phyloP scores from a whole-genome alignment of 2,329 filamentous ascomycete genomes.

The Mycocentrospora acerina region DNA sequence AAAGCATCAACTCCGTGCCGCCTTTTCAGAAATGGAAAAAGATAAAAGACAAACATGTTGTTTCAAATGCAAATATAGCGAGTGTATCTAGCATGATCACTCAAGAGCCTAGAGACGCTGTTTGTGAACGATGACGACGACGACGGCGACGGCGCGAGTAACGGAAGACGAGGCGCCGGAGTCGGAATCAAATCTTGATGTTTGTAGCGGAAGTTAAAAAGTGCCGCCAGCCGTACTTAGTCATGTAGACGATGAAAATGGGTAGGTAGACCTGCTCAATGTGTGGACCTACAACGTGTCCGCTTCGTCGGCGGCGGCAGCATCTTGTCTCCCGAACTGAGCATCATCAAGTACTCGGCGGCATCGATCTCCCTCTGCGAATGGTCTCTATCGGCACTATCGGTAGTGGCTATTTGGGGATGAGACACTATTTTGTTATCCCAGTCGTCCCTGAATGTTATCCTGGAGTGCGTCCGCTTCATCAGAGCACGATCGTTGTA shows the following conservation, averaged over 20 bases:
- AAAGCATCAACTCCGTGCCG: too few relatives aligned
- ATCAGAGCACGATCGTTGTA: conserved; percentile 12
- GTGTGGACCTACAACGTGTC: conserved; percentile 29
- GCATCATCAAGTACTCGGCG: conserved; percentile 38
- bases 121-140: neutral
- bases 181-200: too few relatives aligned
- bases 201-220: too few relatives aligned
- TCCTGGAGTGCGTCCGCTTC: conserved; percentile 34
- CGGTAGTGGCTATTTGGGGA: conserved; percentile 6
- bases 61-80: conserved; percentile 2
- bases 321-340: conserved; percentile 26
- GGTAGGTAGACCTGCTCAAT: conserved; percentile 10
- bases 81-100: conserved; percentile 18
- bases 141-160: too few relatives aligned
- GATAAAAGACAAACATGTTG: neutral
- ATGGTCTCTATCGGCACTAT: conserved; percentile 6
- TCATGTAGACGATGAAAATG: conserved; percentile 1
- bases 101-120: conserved; percentile 6
- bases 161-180: too few relatives aligned
- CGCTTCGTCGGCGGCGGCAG: conserved; percentile 28
- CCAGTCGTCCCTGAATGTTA: conserved; percentile 8
- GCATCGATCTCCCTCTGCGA: conserved; percentile 34
- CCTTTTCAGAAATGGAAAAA: too few relatives aligned
- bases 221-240: too few relatives aligned
- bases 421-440: conserved; percentile 4